Base-by-base conservation (phyloP, 1,284 basidiomycete species). In the Leccinum brunneo-olivaceum region DNA sequence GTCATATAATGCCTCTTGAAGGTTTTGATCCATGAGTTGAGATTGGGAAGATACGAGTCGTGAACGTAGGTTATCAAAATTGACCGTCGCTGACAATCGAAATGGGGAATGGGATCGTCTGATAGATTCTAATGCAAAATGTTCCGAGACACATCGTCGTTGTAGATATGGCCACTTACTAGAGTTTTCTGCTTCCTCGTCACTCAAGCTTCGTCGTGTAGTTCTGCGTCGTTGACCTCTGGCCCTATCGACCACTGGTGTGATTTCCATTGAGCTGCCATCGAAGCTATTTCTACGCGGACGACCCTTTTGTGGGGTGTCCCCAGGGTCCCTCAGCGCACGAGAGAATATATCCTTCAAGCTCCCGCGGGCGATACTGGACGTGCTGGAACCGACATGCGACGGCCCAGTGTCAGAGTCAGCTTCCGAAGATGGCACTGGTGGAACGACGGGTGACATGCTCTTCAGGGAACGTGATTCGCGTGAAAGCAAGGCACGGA, bases 381-480 rank as follows among this genome's bases (percentile, higher is more conserved):
- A 68, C 0, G 72, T 60, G 57, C 44, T 62, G 30, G 67, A 61
- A 23, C 60, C 67, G 21, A 68, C 63, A 23, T 66, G 66, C 2
- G 68, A 65, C 12, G 68, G 65, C 35, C 78, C 81, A 42, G 75
- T 72, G 53, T 78, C 76, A 0, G 83, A 82, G n/a, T 81, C 81
- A 2, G 69, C 60, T 35, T 80, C 77, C 23, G 78, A 78, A 1
- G 66, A 60, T 3, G 70, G 64, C 7, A 60, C 15, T 53, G 54
- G 60, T 53, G 65, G 42, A 60, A 58, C 25, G 56, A 58, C 42
- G 53, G 69, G 61, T 34, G 55, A 39, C 57, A 54, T 21, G 50
- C 58, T 39, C 50, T 50, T 49, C 62, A 63, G 50, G 66, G 65
- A 40, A 67, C 65, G 50, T 67, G 72, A 47, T 44, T 62, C 55